These are phyloP conservation scores for Trifolium subterraneum DNA, from an alignment of 306 rosid genomes.

Conservation along the genomic window DNA sequence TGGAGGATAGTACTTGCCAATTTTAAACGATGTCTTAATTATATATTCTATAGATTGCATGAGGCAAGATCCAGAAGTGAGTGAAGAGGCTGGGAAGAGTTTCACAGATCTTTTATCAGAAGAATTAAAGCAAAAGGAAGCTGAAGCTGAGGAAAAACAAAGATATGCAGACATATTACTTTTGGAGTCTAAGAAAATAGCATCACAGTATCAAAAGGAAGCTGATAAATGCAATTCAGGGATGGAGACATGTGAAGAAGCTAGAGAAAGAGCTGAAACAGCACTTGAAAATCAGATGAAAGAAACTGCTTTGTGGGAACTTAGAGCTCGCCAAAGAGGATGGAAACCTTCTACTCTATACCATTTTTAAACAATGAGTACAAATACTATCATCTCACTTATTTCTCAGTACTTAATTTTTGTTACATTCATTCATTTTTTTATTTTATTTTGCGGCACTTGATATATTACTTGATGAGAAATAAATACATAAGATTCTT, in stretches of 20 bases:
- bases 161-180: slow-evolving; percentile 46
- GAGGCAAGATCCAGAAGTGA: slow-evolving; percentile 58
- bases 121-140: slow-evolving; percentile 57
- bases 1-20: too few relatives aligned
- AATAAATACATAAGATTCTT: slow-evolving; percentile 38
- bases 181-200: slow-evolving; percentile 59
- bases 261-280: slow-evolving; percentile 58
- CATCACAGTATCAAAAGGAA: slow-evolving; percentile 65
- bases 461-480: slow-evolving; percentile 29
- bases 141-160: slow-evolving; percentile 51
- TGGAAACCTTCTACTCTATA: slow-evolving; percentile 45
- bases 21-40: slow-evolving; percentile 22
- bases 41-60: slow-evolving; percentile 49
- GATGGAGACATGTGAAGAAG: slow-evolving; percentile 63
- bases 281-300: slow-evolving; percentile 52
- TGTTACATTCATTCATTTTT: slow-evolving; percentile 20
- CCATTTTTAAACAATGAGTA: slow-evolving; percentile 3
- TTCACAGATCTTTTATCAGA: slow-evolving; percentile 50
- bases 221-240: slow-evolving; percentile 71
- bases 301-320: slow-evolving; percentile 61
- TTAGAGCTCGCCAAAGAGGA: slow-evolving; percentile 63
- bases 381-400: slow-evolving; percentile 6
- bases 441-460: slow-evolving; percentile 11
- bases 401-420: neutral
- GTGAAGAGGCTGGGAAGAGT: slow-evolving; percentile 53